Percentiles rank a stretch among this genome's conserved stretches.
phyloP scores from a whole-genome alignment of 495 filamentous ascomycete species.

The Cercophora samala region DNA sequence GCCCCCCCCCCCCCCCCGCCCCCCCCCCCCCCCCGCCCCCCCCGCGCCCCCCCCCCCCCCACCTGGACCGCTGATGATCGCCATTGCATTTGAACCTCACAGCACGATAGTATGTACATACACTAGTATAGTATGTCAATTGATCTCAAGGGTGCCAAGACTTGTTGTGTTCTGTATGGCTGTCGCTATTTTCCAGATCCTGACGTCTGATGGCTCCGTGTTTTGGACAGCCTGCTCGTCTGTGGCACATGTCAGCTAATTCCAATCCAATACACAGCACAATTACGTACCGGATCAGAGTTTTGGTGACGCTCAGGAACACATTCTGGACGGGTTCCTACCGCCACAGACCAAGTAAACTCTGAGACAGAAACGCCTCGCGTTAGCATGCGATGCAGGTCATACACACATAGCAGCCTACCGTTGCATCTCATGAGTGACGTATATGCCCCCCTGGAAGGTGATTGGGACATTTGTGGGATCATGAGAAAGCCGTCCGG shows the following conservation, averaged over 20 bases:
- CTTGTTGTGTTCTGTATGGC: not conserved
- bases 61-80: no score
- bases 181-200: not conserved
- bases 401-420: not conserved
- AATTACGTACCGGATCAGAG: not conserved
- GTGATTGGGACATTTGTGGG: not conserved
- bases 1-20: no score
- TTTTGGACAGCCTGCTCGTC: not conserved
- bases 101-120: not conserved
- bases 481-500: constrained; percentile 10
- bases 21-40: no score
- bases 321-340: not conserved
- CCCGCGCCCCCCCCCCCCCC: no score
- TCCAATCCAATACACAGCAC: not conserved
- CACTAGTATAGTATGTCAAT: not conserved
- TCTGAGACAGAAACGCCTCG: not conserved
- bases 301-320: not conserved
- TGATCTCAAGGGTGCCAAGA: not conserved
- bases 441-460: constrained; percentile 18
- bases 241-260: not conserved
- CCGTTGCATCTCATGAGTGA: constrained; percentile 24
- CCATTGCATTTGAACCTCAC: not conserved
- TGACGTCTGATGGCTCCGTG: not conserved
- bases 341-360: constrained; percentile 4
- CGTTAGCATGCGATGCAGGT: not conserved